Evolutionary conservation across 2,329 filamentous ascomycete genomes (phyloP), one percentile per base, ranked within the genome.

Genomic region (Phaeosphaeriaceae sp.): DNA sequence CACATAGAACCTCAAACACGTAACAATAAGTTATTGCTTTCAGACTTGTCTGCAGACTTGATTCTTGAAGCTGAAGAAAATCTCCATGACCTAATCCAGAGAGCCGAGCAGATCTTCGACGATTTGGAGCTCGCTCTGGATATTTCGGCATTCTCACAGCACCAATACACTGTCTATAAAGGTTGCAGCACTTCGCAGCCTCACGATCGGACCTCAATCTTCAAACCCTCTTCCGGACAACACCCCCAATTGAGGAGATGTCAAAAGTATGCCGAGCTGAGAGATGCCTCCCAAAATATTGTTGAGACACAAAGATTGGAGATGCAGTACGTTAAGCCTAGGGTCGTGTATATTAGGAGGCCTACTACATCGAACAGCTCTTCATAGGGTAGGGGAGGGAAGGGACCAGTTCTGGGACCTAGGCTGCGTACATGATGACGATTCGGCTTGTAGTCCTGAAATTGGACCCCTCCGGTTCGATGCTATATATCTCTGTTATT

Each of bases 211-310:
- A 54, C 48, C 37, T 54, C 28, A 54, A 54, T 54, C 48, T 54
- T 52, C 17, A 52, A 52, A 54, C 21, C 48, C 38, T 47, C 52
- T 46, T 54, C 48, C 37, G 37, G 52, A 54, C 40, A 54, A 54
- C 41, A 54, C 43, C 43, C 52, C 38, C 33, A 54, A 44, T 16
- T 54, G 30, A 54, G 52, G 48, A 54, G 48, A 54, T 52, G 40
- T 52, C 34, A 47, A 54, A 54, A 54, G 50, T 54, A 54, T 54
- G 26, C 52, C 37, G 42, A 54, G 52, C 40, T n/a, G n/a, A n/a
- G n/a, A n/a, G n/a, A n/a, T n/a, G n/a, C n/a, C n/a, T n/a, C n/a
- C n/a, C n/a, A n/a, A 54, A 52, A 38, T 30, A 54, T 54, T 54
- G 36, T 52, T 54, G 34, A 54, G 52, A 48, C 35, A 52, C 47